Evolutionary conservation across 768 basidiomycete genomes (phyloP).

Genomic region (Hemileccinum rubropunctum): DNA sequence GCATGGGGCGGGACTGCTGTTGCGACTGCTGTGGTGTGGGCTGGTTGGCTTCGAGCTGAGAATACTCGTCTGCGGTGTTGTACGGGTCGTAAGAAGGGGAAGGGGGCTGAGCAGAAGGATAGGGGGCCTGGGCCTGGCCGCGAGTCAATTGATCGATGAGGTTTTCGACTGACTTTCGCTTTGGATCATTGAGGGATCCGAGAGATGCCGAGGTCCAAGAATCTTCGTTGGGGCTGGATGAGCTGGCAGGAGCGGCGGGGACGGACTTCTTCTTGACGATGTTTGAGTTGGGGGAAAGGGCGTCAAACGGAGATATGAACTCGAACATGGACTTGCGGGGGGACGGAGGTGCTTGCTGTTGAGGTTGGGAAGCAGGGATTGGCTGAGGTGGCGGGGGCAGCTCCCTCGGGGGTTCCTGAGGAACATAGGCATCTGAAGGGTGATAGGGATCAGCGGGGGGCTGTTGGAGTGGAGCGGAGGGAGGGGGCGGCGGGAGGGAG

Average conservation of each 20-base stretch:
- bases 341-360: conserved; percentile 57
- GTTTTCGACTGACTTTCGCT: conserved; percentile 82
- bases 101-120: conserved; percentile 36
- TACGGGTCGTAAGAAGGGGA: conserved; percentile 33
- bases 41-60: conserved; percentile 38
- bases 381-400: conserved; percentile 21
- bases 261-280: conserved; percentile 69
- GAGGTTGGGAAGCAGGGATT: conserved; percentile 11
- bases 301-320: conserved; percentile 82
- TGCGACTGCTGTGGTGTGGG: conserved; percentile 20
- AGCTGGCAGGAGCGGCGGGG: conserved; percentile 32
- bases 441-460: conserved; percentile 30
- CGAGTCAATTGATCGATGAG: conserved; percentile 71
- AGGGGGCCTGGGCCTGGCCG: conserved; percentile 30
- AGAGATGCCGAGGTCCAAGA: conserved; percentile 47
- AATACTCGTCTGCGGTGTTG: conserved; percentile 44
- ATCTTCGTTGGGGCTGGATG: conserved; percentile 50
- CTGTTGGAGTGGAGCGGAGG: conserved; percentile 48
- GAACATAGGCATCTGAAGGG: conserved; percentile 36
- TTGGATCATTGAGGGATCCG: conserved; percentile 43
- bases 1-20: conserved; percentile 37
- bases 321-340: conserved; percentile 83
- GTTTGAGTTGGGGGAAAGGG: conserved; percentile 49
- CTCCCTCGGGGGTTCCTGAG: conserved; percentile 28
- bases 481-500: conserved; percentile 37